Evolutionary conservation across 192 early-diverging fungal genomes (phyloP), one percentile per base, ranked within the genome.

Genomic region (Coemansia sp.): DNA sequence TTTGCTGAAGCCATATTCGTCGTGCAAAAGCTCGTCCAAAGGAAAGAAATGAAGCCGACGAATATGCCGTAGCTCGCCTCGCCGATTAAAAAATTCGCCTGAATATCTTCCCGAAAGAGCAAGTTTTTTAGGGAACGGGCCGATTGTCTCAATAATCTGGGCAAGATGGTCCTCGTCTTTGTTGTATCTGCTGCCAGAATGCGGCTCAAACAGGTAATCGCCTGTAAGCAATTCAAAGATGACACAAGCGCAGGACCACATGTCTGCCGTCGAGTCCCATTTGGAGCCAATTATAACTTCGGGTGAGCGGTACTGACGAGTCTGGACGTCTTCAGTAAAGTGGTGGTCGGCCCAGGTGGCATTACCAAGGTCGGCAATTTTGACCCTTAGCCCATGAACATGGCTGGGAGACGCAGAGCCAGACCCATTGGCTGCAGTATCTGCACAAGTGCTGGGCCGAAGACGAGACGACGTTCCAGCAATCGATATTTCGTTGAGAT

Each of bases 131-230:
- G 92, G 90, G 71, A 97, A 91, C 5, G 84, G 83, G n/a, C 95
- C 97, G 25, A 99, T 71, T 14, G 96, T 87, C 76, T 99, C 97
- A 37, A 94, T 90, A 61, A 99, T 98, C 79, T 96, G 97, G 0
- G 97, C 97, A 59, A 99, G 85, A 69, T 99, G 97, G 78, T 99
- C 97, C 76, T 98, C 96, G 72, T 98, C 93, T 72, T 95, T 95
- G 55, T 84, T 91, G 75, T 93, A 97, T 53, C 90, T 74, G 11
- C 79, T 68, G 22, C 95, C 93, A 20, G 88, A 86, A 66, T 92
- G 92, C 42, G 96, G 96, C 84, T 98, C 95, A 86, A 98, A 98
- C 42, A 98, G 79, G 65, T 95, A 98, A 75, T 96, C 93, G 20
- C 94, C 93, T 0, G 96, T 97, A 22, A 97, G 77, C 20, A 98